A percentile compares a stretch with the other conserved stretches of the same genome.
Conservation (phyloP, 2,329 filamentous ascomycete genomes). For the Tolypocladium capitatum region DNA sequence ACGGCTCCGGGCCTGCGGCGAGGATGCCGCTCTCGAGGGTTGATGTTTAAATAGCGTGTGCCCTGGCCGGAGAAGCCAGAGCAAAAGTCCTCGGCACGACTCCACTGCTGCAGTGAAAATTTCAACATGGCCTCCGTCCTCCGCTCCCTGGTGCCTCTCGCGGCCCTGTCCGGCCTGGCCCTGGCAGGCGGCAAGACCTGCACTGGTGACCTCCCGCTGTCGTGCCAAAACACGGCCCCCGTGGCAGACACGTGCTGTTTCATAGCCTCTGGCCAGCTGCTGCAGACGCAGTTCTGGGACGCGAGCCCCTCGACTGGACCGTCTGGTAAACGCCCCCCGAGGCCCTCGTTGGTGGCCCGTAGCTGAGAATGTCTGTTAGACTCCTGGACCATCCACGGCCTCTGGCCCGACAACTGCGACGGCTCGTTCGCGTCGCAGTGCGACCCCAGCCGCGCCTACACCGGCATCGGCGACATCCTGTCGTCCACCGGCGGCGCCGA, state of each 20-base stretch:
- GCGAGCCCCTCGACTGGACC: conserved; percentile 51
- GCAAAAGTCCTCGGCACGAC: neutral
- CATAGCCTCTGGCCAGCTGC: conserved; percentile 53
- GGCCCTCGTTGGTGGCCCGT: neutral
- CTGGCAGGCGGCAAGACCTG: conserved; percentile 9
- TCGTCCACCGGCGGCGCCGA: conserved; percentile 34
- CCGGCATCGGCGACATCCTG: conserved; percentile 52
- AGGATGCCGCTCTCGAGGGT: neutral
- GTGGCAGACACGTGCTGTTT: conserved; percentile 59
- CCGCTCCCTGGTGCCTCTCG: conserved; percentile 5
- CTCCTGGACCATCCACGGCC: conserved; percentile 62
- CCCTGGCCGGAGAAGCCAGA: neutral
- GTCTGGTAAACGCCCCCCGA: conserved; percentile 6
- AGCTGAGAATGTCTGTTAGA: conserved; percentile 19
- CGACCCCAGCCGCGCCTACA: conserved; percentile 46
- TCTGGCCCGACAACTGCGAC: conserved; percentile 55
- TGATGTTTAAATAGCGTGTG: neutral
- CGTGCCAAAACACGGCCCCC: conserved; percentile 48
- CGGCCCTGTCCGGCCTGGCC: conserved; percentile 6
- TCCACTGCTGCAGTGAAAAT: neutral
- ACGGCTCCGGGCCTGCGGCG: neutral
- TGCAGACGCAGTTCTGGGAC: conserved; percentile 72
- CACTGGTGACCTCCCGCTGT: conserved; percentile 30
- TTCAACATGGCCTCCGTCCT: conserved; percentile 4
- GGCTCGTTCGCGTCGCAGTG: conserved; percentile 56